A percentile compares a stretch with the other conserved stretches of the same genome.
phyloP scores from a whole-genome alignment of 352 stramenopile species.

The Thraustochytrium sp. region DNA sequence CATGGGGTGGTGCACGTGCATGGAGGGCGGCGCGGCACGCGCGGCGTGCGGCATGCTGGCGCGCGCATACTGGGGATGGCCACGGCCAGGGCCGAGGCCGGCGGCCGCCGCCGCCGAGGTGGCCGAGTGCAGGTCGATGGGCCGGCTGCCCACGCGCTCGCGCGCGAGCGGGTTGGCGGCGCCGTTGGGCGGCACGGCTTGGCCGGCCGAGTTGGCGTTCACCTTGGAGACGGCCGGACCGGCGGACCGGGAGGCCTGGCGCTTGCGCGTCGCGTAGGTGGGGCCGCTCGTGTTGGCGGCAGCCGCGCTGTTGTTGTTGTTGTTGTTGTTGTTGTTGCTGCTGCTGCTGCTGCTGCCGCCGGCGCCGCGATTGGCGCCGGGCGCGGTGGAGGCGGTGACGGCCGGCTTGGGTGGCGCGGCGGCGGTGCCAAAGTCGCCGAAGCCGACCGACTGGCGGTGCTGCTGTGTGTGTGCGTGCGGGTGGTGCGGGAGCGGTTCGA shows the following conservation, averaged over 20 bases:
- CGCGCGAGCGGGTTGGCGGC: not conserved
- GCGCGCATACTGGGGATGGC: no score
- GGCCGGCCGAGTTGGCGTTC: not conserved
- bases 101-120: not conserved
- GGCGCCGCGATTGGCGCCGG: no score
- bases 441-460: not conserved
- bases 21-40: not conserved
- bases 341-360: no score
- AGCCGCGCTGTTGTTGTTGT: no score
- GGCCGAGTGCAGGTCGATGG: not conserved
- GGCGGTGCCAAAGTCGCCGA: not conserved
- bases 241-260: conserved; percentile 12
- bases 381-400: no score
- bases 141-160: not conserved
- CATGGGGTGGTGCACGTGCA: not conserved
- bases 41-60: no score
- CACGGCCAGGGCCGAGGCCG: not conserved
- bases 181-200: not conserved
- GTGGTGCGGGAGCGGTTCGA: not conserved
- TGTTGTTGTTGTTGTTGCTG: no score
- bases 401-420: no score
- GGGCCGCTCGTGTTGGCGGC: no score
- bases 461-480: not conserved
- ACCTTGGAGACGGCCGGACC: not conserved
- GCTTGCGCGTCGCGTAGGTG: conserved; percentile 32